Percentiles rank a stretch among this genome's conserved stretches.
Conservation (phyloP, 768 basidiomycete genomes). For the Rossbeevera mucosa region DNA sequence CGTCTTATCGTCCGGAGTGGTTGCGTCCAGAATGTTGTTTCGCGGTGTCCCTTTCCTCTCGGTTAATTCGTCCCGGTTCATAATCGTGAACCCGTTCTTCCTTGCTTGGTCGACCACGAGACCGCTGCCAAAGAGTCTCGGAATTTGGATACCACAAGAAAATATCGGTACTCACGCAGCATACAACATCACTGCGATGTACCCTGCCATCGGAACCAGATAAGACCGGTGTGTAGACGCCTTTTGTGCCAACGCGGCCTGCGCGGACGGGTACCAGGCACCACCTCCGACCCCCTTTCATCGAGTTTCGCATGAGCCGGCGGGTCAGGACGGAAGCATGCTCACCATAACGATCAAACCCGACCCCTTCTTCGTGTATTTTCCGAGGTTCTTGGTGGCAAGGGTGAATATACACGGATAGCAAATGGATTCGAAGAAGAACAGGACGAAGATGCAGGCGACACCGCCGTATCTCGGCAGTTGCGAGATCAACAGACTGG, state of each 20-base stretch:
- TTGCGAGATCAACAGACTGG: slow-evolving; percentile 48
- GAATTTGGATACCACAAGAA: not conserved
- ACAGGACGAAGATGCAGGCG: slow-evolving; percentile 57
- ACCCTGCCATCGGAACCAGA: slow-evolving; percentile 56
- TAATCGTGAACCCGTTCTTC: slow-evolving; percentile 47
- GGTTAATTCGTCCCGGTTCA: slow-evolving; percentile 42
- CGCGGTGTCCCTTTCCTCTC: slow-evolving; percentile 13
- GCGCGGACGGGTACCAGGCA: slow-evolving; percentile 65
- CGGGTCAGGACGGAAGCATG: not conserved
- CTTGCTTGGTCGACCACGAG: slow-evolving; percentile 48
- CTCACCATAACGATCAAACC: slow-evolving; percentile 59
- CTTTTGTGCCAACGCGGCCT: slow-evolving; percentile 51
- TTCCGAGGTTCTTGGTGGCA: slow-evolving; percentile 59
- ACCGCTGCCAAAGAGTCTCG: slow-evolving; percentile 34
- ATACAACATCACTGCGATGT: slow-evolving; percentile 53
- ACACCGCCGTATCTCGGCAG: slow-evolving; percentile 52
- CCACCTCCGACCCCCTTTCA: slow-evolving; percentile 57
- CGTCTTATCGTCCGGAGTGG: slow-evolving; percentile 3
- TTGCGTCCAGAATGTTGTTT: not conserved
- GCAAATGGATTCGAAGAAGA: slow-evolving; percentile 76
- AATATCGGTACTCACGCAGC: slow-evolving; percentile 42
- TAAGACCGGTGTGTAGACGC: slow-evolving; percentile 51
- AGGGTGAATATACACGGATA: slow-evolving; percentile 68
- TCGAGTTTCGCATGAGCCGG: not conserved
- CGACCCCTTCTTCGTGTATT: slow-evolving; percentile 57